Evolutionary conservation across 2,329 filamentous ascomycete genomes (phyloP).

Genomic region (Aspergillus pseudoglaucus): DNA sequence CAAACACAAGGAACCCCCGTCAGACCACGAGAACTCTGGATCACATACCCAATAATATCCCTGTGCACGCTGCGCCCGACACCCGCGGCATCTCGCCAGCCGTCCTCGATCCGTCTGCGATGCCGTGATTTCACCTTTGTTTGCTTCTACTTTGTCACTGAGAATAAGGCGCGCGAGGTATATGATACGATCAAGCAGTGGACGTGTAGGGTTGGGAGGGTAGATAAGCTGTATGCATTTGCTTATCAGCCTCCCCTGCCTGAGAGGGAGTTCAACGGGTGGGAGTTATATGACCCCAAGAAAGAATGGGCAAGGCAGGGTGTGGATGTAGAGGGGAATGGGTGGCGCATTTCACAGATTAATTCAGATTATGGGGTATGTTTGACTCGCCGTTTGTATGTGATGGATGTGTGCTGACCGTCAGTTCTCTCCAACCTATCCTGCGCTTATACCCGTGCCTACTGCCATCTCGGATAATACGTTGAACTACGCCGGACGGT

Average conservation of each 20-base stretch:
- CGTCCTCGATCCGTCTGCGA: slow-evolving; percentile 76
- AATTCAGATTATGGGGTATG: slow-evolving; percentile 72
- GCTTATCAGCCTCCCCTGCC: slow-evolving; percentile 67
- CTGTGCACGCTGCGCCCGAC: slow-evolving; percentile 72
- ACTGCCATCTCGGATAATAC: slow-evolving; percentile 92
- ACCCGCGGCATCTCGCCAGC: slow-evolving; percentile 60
- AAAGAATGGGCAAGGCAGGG: slow-evolving; percentile 84
- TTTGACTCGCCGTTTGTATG: slow-evolving; percentile 1
- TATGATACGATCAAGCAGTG: slow-evolving; percentile 79
- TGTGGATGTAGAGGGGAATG: slow-evolving; percentile 70
- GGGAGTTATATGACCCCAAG: slow-evolving; percentile 76
- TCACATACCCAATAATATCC: slow-evolving; percentile 87
- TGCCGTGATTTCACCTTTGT: slow-evolving; percentile 93
- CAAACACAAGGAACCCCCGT: slow-evolving; percentile 35
- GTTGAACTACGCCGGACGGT: slow-evolving; percentile 83
- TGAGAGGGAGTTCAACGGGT: slow-evolving; percentile 71
- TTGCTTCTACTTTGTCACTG: slow-evolving; percentile 76
- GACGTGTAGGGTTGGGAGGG: slow-evolving; percentile 72
- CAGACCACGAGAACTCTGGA: slow-evolving; percentile 70
- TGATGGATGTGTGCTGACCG: slow-evolving; percentile 14
- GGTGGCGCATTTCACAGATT: slow-evolving; percentile 85
- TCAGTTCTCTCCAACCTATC: slow-evolving; percentile 86
- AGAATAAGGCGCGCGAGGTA: slow-evolving; percentile 69
- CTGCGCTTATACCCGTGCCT: slow-evolving; percentile 75
- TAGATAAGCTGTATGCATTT: slow-evolving; percentile 91